Conservation (phyloP, 495 filamentous ascomycete genomes). For the Aspergillus mulundensis region DNA sequence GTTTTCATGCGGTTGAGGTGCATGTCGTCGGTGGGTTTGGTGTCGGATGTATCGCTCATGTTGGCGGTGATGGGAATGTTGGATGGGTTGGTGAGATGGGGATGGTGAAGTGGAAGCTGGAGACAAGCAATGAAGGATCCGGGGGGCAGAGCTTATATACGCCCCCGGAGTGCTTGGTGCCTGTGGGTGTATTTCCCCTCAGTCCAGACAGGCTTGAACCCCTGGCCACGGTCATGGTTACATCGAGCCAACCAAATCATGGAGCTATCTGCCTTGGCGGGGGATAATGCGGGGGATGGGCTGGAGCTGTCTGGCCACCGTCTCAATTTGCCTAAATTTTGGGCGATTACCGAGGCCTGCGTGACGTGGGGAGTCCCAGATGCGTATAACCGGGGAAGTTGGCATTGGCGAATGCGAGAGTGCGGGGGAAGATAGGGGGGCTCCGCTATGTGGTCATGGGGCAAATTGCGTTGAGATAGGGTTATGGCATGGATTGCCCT, state of each 20-base stretch:
- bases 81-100: background rate
- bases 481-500: too few relatives aligned
- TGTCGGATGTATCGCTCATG: slow-evolving; percentile 14
- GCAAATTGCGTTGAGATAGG: background rate
- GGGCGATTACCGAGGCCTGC: background rate
- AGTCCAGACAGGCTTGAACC: background rate
- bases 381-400: background rate
- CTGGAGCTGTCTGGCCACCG: background rate
- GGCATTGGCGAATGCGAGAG: background rate
- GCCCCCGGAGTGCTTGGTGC: background rate
- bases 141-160: background rate
- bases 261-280: background rate
- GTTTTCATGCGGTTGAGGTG: slow-evolving; percentile 31
- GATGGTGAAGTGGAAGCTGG: background rate
- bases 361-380: background rate
- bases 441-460: background rate
- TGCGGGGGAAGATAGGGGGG: background rate
- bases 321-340: background rate
- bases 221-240: background rate
- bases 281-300: background rate
- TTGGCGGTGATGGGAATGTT: background rate
- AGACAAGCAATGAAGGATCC: background rate
- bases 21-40: background rate
- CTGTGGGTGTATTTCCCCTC: background rate
- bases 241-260: background rate